Base-by-base conservation (phyloP, 2,329 filamentous ascomycete species). In the Colletotrichum musicola region DNA sequence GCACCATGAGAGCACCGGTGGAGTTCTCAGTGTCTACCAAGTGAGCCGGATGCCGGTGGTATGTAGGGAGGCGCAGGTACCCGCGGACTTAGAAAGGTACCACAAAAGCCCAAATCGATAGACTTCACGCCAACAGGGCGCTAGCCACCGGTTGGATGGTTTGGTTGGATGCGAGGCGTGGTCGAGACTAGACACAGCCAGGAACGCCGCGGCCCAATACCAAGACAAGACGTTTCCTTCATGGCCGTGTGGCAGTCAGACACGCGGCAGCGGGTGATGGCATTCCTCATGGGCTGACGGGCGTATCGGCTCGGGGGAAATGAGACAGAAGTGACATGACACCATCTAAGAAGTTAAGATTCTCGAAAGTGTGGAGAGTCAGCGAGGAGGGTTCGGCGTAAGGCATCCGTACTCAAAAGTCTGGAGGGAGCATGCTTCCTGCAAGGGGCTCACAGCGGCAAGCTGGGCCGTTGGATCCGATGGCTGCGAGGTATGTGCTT, bases 41-140 rank as follows among this genome's bases (percentile, higher is more conserved):
- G 55, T n/a, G 40, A 35, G 50, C 22, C 42, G 54, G 30, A 60
- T 44, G 56, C 49, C 38, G 56, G 38, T 47, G 30, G 47, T 49
- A 65, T 55, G 50, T 44, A 50, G 20, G 50, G 65, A 65, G 65
- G 55, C 65, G 62, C 62, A 68, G 65, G 65, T 61, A 68, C 65
- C 62, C 65, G 65, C 40, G 49, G 35, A 27, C 55, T 65, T 49
- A 20, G 13, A 65, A 62, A 55, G 50, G 44, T 40, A 50, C 40
- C 42, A 35, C 65, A 42, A 65, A 68, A 60, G 62, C 65, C 61
- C 61, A 22, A 65, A 50, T 55, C 55, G 50, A 65, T 68, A 65
- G 42, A 60, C 55, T 44, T 65, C 13, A 22, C 55, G 56, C 61
- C 47, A 30, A n/a, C 35, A 16, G 40, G 18, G 20, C 53, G 47